Conservation (phyloP, 2,329 filamentous ascomycete species). For the Trichoderma asperellum region DNA sequence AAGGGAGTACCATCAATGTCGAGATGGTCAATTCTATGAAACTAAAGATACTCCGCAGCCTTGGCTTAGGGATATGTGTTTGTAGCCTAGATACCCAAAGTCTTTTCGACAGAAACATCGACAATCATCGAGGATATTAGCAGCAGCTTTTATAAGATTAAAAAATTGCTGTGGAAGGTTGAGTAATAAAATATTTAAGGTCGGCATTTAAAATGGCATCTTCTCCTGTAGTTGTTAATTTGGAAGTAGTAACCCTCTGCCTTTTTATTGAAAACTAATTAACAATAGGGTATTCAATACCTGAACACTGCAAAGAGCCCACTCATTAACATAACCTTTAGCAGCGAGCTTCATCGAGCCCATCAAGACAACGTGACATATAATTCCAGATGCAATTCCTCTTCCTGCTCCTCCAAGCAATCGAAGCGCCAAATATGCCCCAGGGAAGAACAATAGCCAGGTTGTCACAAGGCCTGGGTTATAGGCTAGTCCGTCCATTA, state of each 20-base stretch:
- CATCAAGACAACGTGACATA: conserved; percentile 17
- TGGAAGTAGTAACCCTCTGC: not conserved
- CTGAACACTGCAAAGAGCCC: conserved; percentile 15
- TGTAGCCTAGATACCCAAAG: too few relatives aligned
- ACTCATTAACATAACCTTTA: conserved; percentile 4
- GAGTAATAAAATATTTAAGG: too few relatives aligned
- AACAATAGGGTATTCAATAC: conserved; percentile 6
- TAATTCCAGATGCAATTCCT: conserved; percentile 4
- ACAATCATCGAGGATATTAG: too few relatives aligned
- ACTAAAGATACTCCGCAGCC: too few relatives aligned
- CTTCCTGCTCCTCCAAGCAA: conserved; percentile 5
- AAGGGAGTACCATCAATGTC: too few relatives aligned
- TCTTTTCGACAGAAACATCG: too few relatives aligned
- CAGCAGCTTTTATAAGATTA: not conserved
- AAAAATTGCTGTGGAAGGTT: too few relatives aligned
- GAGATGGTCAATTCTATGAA: too few relatives aligned
- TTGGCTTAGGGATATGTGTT: too few relatives aligned
- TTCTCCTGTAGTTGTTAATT: not conserved
- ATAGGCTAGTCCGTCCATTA: not conserved
- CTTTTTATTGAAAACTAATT: not conserved
- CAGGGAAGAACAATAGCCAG: conserved; percentile 8
- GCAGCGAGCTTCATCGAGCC: conserved; percentile 24
- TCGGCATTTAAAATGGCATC: conserved; percentile 17
- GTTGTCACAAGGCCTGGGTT: conserved; percentile 20
- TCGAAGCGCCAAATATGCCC: not conserved